A percentile compares a stretch with the other conserved stretches of the same genome.
Conservation (phyloP, 1,284 basidiomycete genomes). For the Cystobasidiaceae sp. region DNA sequence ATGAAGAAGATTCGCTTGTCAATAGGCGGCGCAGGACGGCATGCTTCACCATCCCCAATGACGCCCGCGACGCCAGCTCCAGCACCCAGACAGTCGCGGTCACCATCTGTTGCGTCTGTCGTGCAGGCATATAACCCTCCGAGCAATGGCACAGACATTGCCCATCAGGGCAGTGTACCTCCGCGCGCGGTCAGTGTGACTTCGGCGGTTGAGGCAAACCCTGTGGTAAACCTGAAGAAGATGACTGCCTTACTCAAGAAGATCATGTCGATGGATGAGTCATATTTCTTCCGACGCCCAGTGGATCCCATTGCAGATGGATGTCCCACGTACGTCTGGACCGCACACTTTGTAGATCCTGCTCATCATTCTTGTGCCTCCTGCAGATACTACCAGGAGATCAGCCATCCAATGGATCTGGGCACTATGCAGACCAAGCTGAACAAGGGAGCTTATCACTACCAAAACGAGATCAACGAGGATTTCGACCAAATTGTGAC, state of each 20-base stretch:
- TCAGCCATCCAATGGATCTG: constrained; percentile 87
- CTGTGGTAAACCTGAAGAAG: constrained; percentile 50
- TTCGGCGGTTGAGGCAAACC: background rate
- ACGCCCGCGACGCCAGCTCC: no score
- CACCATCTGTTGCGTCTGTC: background rate
- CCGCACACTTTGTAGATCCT: background rate
- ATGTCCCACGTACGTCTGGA: constrained; percentile 70
- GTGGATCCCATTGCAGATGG: constrained; percentile 79
- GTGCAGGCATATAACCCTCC: no score
- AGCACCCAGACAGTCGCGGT: no score
- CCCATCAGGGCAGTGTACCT: no score
- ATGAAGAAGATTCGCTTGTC: constrained; percentile 23
- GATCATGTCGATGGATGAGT: constrained; percentile 64
- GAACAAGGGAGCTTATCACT: constrained; percentile 60
- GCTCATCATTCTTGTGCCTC: constrained; percentile 6
- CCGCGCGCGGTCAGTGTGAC: constrained; percentile 16
- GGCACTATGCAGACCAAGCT: constrained; percentile 74
- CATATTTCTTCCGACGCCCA: constrained; percentile 71
- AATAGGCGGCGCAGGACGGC: constrained; percentile 6
- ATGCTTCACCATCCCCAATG: no score
- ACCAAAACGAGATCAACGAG: constrained; percentile 72
- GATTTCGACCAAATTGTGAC: constrained; percentile 79
- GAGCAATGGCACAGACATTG: no score
- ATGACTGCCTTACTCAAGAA: constrained; percentile 66
- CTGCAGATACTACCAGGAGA: constrained; percentile 85